Evolutionary conservation across 345 rosid species (phyloP), one percentile per base, ranked within the genome.

Genomic region (Excoecaria agallocha): DNA sequence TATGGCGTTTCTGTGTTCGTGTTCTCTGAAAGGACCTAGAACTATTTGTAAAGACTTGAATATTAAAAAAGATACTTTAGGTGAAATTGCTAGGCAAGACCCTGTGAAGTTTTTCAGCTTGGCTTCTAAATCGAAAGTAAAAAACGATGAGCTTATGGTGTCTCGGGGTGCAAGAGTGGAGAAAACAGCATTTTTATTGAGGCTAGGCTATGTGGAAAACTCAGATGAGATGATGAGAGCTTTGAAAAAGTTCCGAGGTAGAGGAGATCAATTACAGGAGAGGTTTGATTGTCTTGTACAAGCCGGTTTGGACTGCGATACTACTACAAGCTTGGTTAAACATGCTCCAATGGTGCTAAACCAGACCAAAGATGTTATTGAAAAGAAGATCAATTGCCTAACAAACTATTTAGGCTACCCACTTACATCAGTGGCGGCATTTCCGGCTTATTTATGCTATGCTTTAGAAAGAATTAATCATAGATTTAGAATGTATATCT

Each of bases 251-350:
- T 93, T 91, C 71, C 83, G 94, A 78, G 96, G 96, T 51, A 86
- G 94, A 81, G 96, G 93, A 30, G 93, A 91, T 83, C 93, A 87
- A 69, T 76, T 93, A 59, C 97, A 90, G 82, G 98, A 93, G 87
- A 90, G 98, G 77, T 90, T 88, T 57, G 88, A 91, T 82, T 93
- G 93, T 80, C 84, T 93, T 10, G 84, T 90, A 62, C 71, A 81
- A 68, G 90, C 97, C 39, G 97, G 96, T 74, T 82, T 94, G 77
- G 88, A 87, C 84, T 66, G 39, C 71, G 78, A 85, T 69, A 71
- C 73, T 30, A 91, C 82, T 68, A 68, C 83, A 15, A 69, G 76
- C 84, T 22, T 93, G 19, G 82, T 90, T 56, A 93, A 73, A 81
- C 89, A 77, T 52, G 92, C 88, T 74, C 97, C 97, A 5, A 82